Base-by-base conservation (phyloP, 768 basidiomycete species). In the Cyclocybe cylindracea region DNA sequence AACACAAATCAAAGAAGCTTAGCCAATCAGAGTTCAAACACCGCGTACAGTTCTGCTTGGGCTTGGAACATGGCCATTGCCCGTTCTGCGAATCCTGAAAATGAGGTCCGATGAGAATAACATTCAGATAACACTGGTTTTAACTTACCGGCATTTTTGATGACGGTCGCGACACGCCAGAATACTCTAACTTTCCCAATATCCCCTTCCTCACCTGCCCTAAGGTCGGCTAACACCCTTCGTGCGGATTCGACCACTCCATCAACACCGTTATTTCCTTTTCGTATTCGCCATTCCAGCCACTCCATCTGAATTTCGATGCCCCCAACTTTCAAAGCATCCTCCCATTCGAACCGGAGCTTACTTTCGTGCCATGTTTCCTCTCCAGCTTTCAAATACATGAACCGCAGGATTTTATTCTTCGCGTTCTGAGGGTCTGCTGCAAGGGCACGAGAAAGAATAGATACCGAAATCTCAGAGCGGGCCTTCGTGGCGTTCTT, bases 11-110 rank as follows among this genome's bases (percentile, higher is more conserved):
- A 44, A 24, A 10, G 39, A 41, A 46, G 42, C 33, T 19, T 11
- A 46, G n/a, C 7, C 9, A n/a, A 47, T 14, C 37, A 11, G n/a
- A 42, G 24, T 31, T 5, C 10, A 16, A n/a, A 40, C 16, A 39
- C 18, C 65, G 41, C 85, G 58, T 70, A 93, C 91, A 92, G 60
- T 69, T 93, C 91, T 11, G 86, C 82, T 67, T 94, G 89, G 8
- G 89, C 89, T 65, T 94, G 91, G 60, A 91, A 87, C 61, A 91
- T 71, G 3, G 89, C 89, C 47, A 76, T 83, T 10, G 87, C 86
- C 43, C 86, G 81, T 68, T 94, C 91, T 39, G 74, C 55, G 55
- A 79, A 92, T 10, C 91, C 90, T 92, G 58, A 24, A 61, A 51
- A 14, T 51, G 13, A 44, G n/a, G 32, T 48, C 33, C 19, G 50